phyloP scores from a whole-genome alignment of 2,329 filamentous ascomycete species.

The Mariannaea elegans region DNA sequence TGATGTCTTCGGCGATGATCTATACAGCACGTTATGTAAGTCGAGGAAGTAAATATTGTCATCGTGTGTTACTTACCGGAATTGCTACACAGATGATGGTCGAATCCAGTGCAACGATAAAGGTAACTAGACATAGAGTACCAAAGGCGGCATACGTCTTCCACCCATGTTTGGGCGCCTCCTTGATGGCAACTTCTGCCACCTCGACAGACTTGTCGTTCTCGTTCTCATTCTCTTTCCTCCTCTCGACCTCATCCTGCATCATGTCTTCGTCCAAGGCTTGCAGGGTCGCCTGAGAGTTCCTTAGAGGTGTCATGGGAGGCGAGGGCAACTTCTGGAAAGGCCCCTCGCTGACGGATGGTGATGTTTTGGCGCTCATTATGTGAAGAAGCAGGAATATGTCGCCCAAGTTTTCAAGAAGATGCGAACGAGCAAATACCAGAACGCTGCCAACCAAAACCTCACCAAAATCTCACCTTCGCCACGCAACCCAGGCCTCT shows the following conservation, averaged over 20 bases:
- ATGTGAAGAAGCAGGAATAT: neutral
- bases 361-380: neutral
- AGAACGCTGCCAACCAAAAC: neutral
- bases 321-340: neutral
- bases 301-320: neutral
- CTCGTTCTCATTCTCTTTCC: neutral
- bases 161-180: slow-evolving; percentile 11
- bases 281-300: neutral
- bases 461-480: neutral
- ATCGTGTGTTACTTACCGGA: slow-evolving; percentile 20
- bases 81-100: slow-evolving; percentile 37
- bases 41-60: neutral
- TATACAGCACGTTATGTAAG: slow-evolving; percentile 6
- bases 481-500: neutral
- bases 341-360: neutral
- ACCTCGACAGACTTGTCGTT: slow-evolving; percentile 7
- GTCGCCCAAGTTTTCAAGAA: neutral
- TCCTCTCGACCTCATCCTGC: neutral
- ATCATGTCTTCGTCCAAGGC: neutral
- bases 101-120: slow-evolving; percentile 38
- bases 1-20: slow-evolving; percentile 36
- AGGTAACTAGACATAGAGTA: slow-evolving; percentile 34
- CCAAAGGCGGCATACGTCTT: slow-evolving; percentile 36
- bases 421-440: neutral
- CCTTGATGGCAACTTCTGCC: neutral